These are phyloP conservation scores for Pichia nakasei DNA, from an alignment of 805 yeast species.

Conservation along the genomic window DNA sequence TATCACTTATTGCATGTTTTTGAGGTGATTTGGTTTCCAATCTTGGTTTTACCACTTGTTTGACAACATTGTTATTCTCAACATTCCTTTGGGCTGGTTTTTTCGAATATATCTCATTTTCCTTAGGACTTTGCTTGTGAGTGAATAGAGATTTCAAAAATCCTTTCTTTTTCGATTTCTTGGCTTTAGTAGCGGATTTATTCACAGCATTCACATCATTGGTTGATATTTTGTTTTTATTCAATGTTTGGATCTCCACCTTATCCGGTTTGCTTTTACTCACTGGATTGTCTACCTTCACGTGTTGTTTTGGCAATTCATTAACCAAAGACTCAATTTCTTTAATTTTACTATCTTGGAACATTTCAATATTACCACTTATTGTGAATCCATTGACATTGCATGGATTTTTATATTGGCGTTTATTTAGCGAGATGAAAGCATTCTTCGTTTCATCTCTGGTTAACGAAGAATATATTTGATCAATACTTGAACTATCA, in stretches of 20 bases:
- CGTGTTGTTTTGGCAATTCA: constrained; percentile 39
- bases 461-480: constrained; percentile 19
- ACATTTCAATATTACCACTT: constrained; percentile 40
- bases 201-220: too few relatives aligned
- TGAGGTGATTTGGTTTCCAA: neutral
- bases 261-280: neutral
- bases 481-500: constrained; percentile 15
- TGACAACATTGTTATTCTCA: neutral
- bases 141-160: constrained; percentile 8
- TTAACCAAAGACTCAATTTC: constrained; percentile 54
- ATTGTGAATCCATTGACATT: constrained; percentile 35
- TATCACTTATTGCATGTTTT: neutral
- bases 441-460: constrained; percentile 27
- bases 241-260: neutral
- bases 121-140: neutral
- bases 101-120: too few relatives aligned
- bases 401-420: neutral
- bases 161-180: constrained; percentile 3
- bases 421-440: constrained; percentile 17
- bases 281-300: constrained; percentile 18
- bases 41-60: too few relatives aligned
- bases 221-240: too few relatives aligned
- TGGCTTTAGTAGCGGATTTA: too few relatives aligned
- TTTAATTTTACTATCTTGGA: constrained; percentile 37
- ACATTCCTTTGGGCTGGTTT: too few relatives aligned